A percentile compares a stretch with the other conserved stretches of the same genome.
Evolutionary conservation across 805 yeast genomes (phyloP).

Genomic region (Metschnikowia borealis): DNA sequence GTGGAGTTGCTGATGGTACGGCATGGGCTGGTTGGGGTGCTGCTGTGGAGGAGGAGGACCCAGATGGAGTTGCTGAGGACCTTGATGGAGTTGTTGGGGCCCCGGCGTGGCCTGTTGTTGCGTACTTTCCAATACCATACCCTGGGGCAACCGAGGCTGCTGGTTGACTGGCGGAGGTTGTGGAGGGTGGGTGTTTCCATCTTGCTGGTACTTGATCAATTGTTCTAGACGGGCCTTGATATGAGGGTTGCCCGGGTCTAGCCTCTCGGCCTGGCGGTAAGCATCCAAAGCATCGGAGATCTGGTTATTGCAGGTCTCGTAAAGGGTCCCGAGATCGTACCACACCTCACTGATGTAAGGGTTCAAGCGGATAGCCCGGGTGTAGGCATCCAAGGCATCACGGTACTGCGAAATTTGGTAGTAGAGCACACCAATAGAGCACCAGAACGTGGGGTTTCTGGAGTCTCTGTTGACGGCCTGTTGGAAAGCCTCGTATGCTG

Average conservation of each 20-base stretch:
- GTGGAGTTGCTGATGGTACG: constrained; percentile 11
- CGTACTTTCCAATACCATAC: constrained; percentile 54
- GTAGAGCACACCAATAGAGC: constrained; percentile 90
- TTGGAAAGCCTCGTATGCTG: constrained; percentile 97
- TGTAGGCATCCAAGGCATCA: constrained; percentile 96
- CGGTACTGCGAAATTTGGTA: constrained; percentile 94
- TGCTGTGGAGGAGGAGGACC: constrained; percentile 17
- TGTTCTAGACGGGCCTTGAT: constrained; percentile 91
- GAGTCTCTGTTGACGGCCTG: constrained; percentile 97
- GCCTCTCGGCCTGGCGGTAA: constrained; percentile 90
- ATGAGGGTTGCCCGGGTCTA: constrained; percentile 92
- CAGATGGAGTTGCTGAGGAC: constrained; percentile 6
- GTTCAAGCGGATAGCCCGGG: constrained; percentile 90
- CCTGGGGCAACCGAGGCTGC: constrained; percentile 60
- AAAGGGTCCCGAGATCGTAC: constrained; percentile 96
- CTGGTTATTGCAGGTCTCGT: constrained; percentile 97
- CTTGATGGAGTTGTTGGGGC: constrained; percentile 12
- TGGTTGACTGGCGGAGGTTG: constrained; percentile 66
- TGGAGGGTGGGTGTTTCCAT: constrained; percentile 59
- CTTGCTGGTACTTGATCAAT: constrained; percentile 66
- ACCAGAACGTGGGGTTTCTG: constrained; percentile 97
- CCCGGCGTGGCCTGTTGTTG: constrained; percentile 21
- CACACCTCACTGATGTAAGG: constrained; percentile 97
- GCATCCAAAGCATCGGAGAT: constrained; percentile 94
- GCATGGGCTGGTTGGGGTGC: constrained; percentile 9